Conservation (phyloP, 1,284 basidiomycete genomes). For the Melanopsichium pennsylvanicum region DNA sequence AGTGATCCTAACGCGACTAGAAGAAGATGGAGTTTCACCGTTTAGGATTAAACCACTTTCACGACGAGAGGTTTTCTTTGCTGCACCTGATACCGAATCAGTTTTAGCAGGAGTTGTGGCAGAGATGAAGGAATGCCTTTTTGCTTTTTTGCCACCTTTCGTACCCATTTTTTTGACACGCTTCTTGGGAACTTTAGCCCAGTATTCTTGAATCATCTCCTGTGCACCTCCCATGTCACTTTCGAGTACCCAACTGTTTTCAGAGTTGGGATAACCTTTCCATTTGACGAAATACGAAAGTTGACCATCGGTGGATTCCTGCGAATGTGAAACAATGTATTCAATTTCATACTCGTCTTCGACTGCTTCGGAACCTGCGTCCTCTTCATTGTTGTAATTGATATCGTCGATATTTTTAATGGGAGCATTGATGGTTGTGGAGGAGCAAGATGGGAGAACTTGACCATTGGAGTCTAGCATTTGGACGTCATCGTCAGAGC, state of each 20-base stretch:
- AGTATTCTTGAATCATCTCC: slow-evolving; percentile 47
- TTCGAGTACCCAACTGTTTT: slow-evolving; percentile 55
- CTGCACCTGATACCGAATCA: background rate
- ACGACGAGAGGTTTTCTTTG: background rate
- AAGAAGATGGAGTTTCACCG: background rate
- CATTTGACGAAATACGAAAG: slow-evolving; percentile 57
- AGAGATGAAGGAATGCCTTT: slow-evolving; percentile 1
- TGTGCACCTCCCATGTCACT: slow-evolving; percentile 44
- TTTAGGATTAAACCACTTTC: background rate
- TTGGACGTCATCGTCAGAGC: slow-evolving; percentile 25
- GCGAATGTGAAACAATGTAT: slow-evolving; percentile 37
- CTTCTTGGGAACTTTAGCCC: slow-evolving; percentile 19
- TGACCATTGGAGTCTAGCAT: slow-evolving; percentile 22
- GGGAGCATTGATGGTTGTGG: background rate
- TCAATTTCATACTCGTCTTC: slow-evolving; percentile 57
- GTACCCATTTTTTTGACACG: slow-evolving; percentile 26
- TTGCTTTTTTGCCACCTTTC: slow-evolving; percentile 29
- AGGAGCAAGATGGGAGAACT: background rate
- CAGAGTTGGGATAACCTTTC: slow-evolving; percentile 47
- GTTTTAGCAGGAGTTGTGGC: background rate
- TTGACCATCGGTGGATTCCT: slow-evolving; percentile 20
- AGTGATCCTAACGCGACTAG: background rate
- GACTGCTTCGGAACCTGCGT: slow-evolving; percentile 5
- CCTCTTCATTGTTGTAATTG: background rate
- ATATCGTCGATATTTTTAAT: background rate